Evolutionary conservation across 805 yeast species (phyloP).

Genomic region (Jamesozyma jinghongensis): DNA sequence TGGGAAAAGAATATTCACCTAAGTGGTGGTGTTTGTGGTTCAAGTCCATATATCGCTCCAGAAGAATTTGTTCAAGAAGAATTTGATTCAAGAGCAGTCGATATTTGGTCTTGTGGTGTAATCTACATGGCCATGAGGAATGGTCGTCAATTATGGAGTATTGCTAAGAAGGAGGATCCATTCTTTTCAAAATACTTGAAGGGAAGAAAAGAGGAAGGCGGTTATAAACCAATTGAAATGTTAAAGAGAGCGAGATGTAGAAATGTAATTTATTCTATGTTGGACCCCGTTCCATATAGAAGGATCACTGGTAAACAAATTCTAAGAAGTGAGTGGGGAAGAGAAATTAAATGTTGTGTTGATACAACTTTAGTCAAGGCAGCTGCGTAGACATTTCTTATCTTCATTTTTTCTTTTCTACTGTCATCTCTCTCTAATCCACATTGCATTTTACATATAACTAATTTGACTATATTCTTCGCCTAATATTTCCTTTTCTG

Average conservation of each 20-base stretch:
- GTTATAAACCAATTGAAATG: conserved; percentile 85
- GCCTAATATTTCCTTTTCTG: no score
- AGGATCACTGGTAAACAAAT: conserved; percentile 84
- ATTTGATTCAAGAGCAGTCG: conserved; percentile 76
- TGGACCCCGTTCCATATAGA: conserved; percentile 84
- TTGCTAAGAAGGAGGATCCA: conserved; percentile 73
- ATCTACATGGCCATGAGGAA: conserved; percentile 92
- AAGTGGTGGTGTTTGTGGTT: conserved; percentile 73
- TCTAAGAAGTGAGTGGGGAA: conserved; percentile 90
- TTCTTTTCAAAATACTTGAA: conserved; percentile 65
- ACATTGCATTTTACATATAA: no score
- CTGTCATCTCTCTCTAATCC: no score
- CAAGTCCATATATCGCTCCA: conserved; percentile 86
- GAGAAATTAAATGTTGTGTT: conserved; percentile 71
- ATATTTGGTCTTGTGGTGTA: conserved; percentile 90
- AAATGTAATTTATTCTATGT: conserved; percentile 83
- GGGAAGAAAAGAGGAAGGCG: conserved; percentile 72
- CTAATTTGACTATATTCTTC: no score
- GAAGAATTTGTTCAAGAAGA: conserved; percentile 59
- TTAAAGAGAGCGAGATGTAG: conserved; percentile 82
- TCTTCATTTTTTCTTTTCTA: no score
- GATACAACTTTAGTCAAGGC: conserved; percentile 1
- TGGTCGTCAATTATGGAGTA: conserved; percentile 87
- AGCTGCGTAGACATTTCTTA: no score
- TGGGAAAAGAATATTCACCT: conserved; percentile 68